Evolutionary conservation across 2,329 filamentous ascomycete genomes (phyloP).

Genomic region (Chrysoporthe austroafricana): DNA sequence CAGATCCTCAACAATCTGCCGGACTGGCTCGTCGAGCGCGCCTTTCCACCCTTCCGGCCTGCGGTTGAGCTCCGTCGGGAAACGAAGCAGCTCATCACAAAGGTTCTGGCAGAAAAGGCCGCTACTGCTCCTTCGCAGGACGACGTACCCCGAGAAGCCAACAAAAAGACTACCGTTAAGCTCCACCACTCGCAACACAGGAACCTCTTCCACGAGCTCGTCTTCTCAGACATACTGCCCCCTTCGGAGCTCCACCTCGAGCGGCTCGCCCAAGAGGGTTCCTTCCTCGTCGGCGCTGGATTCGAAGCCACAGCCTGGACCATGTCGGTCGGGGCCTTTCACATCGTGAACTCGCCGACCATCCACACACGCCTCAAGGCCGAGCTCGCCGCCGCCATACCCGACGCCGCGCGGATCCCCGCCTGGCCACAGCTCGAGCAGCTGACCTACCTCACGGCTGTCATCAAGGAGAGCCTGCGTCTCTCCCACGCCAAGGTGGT

Average conservation of each 20-base stretch:
- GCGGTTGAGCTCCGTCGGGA: neutral
- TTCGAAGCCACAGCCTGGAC: constrained; percentile 5
- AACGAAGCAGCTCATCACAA: neutral
- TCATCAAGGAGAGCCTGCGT: constrained; percentile 8
- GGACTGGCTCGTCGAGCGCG: neutral
- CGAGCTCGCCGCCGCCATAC: neutral
- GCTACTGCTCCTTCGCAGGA: no score
- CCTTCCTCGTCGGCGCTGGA: neutral
- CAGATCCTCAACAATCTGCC: neutral
- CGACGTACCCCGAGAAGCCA: no score
- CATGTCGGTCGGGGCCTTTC: neutral
- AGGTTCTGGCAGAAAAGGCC: constrained; percentile 5
- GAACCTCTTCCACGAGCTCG: neutral
- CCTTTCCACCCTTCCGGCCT: neutral
- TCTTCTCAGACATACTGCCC: constrained; percentile 5
- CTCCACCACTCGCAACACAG: no score
- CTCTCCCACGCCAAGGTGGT: neutral
- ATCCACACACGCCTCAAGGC: neutral
- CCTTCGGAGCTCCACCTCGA: neutral
- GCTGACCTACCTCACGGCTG: constrained; percentile 7
- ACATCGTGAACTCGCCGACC: neutral
- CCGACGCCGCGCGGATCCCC: neutral
- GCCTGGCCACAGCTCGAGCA: neutral
- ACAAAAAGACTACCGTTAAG: neutral
- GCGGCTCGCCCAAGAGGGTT: constrained; percentile 5